Evolutionary conservation across 1,139 yeast species (phyloP), one percentile per base, ranked within the genome.

Genomic region (Candida albicans): DNA sequence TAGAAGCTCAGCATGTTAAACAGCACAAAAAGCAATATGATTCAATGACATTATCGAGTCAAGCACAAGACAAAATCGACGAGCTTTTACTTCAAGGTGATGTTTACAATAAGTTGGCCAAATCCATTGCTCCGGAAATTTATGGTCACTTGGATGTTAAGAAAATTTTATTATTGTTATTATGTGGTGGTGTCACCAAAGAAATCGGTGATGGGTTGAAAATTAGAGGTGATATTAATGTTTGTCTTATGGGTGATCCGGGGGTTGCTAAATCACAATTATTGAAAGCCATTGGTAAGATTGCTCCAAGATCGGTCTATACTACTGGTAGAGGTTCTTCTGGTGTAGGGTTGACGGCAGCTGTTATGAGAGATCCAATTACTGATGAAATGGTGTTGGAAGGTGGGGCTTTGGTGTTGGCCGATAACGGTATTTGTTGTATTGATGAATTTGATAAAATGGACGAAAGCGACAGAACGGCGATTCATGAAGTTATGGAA

Each of bases 401-500:
- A 77, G 99, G 99, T 48, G 99, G 99, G 67, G 99, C 99, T 0
- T 75, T 95, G 47, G 99, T 95, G 2, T 73, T 95, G 47, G 96
- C 99, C 1, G 99, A 95, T 67, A 91, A 93, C 60, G 99, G 99
- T 64, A 86, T 95, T 52, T 93, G 99, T 70, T 93, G 99, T 68
- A 93, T 93, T 61, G 99, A 93, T 79, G 99, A 93, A 71, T 93
- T 93, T 62, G 99, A 93, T 68, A 93, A 93, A 70, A 95, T 95
- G 99, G 98, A 91, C 62, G 99, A 95, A 64, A 70, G 79, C 48
- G 99, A 95, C 66, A 79, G 99, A 62, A 93, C 99, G 0, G 98
- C 99, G 4, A 95, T 95, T 60, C 99, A 93, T 67, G 99, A 93
- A 73, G 99, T 95, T 36, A 95, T 95, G 99, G 99, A 95, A 71